Conservation (phyloP, 1,284 basidiomycete species). For the Coniferiporia sulphurascens region DNA sequence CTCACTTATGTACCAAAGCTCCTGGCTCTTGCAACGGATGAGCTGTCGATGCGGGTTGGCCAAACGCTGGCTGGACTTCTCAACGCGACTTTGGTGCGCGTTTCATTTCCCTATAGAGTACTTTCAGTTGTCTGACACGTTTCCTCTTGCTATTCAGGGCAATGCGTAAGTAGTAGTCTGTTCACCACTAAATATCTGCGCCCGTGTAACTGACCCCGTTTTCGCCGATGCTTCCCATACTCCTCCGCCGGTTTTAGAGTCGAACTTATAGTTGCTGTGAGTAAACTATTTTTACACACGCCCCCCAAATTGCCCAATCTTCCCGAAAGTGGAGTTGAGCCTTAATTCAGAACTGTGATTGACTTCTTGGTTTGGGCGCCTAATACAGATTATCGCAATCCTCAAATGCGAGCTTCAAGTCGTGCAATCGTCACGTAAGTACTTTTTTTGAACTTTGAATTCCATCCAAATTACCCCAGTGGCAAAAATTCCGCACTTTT, state of each 20-base stretch:
- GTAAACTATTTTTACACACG: too few species aligned
- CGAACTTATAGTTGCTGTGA: conserved; percentile 74
- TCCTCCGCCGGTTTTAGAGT: conserved; percentile 41
- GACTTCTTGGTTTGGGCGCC: not conserved
- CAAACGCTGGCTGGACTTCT: conserved; percentile 83
- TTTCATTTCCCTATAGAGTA: not conserved
- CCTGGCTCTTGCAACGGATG: conserved; percentile 84
- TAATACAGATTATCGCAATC: conserved; percentile 71
- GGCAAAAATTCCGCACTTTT: too few species aligned
- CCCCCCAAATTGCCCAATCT: too few species aligned
- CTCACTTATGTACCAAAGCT: conserved; percentile 40
- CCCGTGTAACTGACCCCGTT: not conserved
- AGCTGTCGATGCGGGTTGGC: conserved; percentile 76
- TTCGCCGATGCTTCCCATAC: not conserved
- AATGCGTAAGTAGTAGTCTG: conserved; percentile 76
- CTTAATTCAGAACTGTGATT: conserved; percentile 10
- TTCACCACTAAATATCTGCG: conserved; percentile 2
- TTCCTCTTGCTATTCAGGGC: conserved; percentile 41
- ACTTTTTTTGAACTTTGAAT: too few species aligned
- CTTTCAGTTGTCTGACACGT: conserved; percentile 15
- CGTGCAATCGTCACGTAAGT: conserved; percentile 77
- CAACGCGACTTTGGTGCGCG: conserved; percentile 79
- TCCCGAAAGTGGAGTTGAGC: conserved; percentile 10
- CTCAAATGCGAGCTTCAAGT: conserved; percentile 75
- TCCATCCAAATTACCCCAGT: too few species aligned